Evolutionary conservation across 306 rosid genomes (phyloP).

Genomic region (Aeschynomene evenia): DNA sequence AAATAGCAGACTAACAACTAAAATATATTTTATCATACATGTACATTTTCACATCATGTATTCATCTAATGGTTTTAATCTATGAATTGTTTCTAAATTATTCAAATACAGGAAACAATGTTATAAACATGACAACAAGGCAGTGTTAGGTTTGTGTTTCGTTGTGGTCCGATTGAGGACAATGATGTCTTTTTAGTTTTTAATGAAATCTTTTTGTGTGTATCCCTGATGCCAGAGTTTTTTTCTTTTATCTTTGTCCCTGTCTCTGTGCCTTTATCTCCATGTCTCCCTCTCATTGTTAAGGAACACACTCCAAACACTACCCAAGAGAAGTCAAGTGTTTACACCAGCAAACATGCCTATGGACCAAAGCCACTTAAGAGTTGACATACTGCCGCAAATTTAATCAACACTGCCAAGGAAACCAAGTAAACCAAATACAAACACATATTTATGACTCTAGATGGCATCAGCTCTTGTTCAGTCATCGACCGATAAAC

Average conservation of each 20-base stretch:
- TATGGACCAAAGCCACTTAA: neutral
- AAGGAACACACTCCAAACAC: no score
- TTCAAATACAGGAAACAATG: neutral
- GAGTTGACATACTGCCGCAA: neutral
- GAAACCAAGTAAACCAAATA: neutral
- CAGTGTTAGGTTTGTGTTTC: no score
- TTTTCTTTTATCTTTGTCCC: no score
- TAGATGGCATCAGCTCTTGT: neutral
- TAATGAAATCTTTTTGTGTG: no score
- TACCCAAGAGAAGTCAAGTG: neutral
- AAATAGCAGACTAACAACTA: neutral
- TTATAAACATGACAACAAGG: neutral
- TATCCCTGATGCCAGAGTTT: no score
- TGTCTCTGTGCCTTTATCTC: no score
- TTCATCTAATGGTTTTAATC: neutral
- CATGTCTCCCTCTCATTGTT: no score
- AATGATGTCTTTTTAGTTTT: no score
- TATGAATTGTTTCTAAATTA: neutral
- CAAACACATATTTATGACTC: neutral
- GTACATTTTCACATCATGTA: neutral
- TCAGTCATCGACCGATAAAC: neutral
- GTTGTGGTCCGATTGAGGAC: no score
- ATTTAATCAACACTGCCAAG: neutral
- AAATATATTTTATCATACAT: neutral
- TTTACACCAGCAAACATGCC: constrained; percentile 10